Evolutionary conservation across 208 protist species (phyloP).

Genomic region (Trypanosomatidae sp.): DNA sequence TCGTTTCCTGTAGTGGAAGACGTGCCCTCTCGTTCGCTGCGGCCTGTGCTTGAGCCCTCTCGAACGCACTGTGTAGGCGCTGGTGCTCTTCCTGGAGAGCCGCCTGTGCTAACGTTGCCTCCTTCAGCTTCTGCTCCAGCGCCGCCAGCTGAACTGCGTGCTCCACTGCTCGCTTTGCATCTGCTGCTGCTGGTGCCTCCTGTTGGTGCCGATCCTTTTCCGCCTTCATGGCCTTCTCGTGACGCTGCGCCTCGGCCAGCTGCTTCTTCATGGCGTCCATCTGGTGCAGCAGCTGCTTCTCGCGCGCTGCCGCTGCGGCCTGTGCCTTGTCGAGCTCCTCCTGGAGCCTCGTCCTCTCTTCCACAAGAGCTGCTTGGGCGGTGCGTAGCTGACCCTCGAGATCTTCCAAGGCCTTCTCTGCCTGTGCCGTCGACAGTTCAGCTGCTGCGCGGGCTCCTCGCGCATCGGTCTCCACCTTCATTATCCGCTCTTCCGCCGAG

Average conservation of each 20-base stretch:
- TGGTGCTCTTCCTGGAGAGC: constrained; percentile 1
- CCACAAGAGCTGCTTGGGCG: constrained; percentile 6
- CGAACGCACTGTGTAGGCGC: background rate
- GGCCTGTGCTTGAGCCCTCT: constrained; percentile 6
- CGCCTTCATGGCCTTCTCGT: background rate
- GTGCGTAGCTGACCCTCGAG: constrained; percentile 10
- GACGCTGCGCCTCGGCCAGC: constrained; percentile 5
- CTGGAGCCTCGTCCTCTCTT: background rate
- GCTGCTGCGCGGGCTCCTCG: background rate
- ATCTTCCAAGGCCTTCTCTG: constrained; percentile 9
- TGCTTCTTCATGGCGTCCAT: background rate
- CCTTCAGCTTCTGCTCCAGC: constrained; percentile 19
- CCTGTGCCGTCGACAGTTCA: constrained; percentile 4
- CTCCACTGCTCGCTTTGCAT: constrained; percentile 3
- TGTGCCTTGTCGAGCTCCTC: background rate
- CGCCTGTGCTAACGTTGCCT: background rate
- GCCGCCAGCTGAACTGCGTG: background rate
- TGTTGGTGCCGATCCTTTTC: background rate
- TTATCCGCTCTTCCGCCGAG: background rate
- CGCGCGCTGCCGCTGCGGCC: background rate
- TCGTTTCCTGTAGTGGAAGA: background rate
- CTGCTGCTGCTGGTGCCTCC: constrained; percentile 7
- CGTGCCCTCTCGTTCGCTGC: background rate
- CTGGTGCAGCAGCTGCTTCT: background rate
- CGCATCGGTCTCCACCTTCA: constrained; percentile 7